Conservation (phyloP, 163 green algal genomes). For the Scenedesmus sp. region DNA sequence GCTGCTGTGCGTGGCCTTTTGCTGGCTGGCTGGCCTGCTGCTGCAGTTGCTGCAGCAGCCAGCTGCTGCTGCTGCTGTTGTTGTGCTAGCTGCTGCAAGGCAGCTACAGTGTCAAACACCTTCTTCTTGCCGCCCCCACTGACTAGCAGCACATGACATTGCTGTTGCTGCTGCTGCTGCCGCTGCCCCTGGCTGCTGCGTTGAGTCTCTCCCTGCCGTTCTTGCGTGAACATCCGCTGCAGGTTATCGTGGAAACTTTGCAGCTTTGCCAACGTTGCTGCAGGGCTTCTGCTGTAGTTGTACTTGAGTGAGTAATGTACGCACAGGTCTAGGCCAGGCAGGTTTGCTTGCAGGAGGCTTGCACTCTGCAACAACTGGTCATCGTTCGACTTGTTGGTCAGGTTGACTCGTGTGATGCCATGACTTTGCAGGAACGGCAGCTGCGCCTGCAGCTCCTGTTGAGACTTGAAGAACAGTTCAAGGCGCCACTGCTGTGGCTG, state of each 20-base stretch:
- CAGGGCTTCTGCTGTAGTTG: constrained; percentile 16
- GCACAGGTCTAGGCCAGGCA: not conserved
- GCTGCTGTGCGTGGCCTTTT: not conserved
- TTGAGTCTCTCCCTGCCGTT: not conserved
- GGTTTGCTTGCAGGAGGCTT: not conserved
- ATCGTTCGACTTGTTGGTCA: constrained; percentile 68
- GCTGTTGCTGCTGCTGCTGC: not conserved
- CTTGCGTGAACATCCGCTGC: not conserved
- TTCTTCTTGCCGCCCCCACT: not conserved
- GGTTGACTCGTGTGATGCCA: constrained; percentile 57
- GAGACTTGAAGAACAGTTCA: constrained; percentile 37
- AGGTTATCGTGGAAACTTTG: not conserved
- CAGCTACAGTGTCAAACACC: not conserved
- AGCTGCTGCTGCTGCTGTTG: constrained; percentile 33
- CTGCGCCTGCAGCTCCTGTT: not conserved
- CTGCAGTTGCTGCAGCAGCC: not conserved
- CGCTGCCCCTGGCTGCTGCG: not conserved
- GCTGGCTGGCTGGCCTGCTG: not conserved
- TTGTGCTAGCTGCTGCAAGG: not conserved
- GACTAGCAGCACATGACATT: not conserved
- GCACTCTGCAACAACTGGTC: constrained; percentile 51
- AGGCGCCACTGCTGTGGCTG: constrained; percentile 30
- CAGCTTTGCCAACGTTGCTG: not conserved
- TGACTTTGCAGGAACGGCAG: constrained; percentile 19
- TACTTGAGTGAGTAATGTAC: constrained; percentile 24